Evolutionary conservation across 2,329 filamentous ascomycete species (phyloP).

Genomic region (Fusarium oxysporum): DNA sequence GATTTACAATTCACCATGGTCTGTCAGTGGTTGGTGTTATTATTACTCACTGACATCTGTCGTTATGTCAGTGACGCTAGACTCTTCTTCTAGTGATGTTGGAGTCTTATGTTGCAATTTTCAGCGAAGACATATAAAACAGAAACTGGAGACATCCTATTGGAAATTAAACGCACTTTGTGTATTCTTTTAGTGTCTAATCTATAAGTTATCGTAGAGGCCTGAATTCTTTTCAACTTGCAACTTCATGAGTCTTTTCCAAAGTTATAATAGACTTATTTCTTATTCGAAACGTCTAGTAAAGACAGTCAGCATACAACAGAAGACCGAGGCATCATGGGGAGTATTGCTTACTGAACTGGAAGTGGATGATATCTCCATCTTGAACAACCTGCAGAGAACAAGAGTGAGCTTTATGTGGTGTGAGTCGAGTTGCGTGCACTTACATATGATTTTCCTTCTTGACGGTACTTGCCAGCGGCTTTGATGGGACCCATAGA

Average conservation of each 20-base stretch:
- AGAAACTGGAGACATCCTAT: too few species aligned
- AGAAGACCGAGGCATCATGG: accelerated
- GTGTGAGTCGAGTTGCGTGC: background rate
- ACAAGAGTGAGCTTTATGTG: slow-evolving; percentile 34
- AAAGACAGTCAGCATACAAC: background rate
- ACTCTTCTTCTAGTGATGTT: too few species aligned
- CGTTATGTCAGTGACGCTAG: too few species aligned
- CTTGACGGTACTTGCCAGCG: slow-evolving; percentile 58
- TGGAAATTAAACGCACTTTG: too few species aligned
- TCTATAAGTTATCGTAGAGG: too few species aligned
- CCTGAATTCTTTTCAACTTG: background rate
- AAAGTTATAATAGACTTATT: slow-evolving; percentile 4
- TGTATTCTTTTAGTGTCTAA: background rate
- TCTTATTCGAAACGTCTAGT: slow-evolving; percentile 40
- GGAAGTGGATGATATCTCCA: slow-evolving; percentile 58
- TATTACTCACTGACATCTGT: too few species aligned
- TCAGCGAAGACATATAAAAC: too few species aligned
- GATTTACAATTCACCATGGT: too few species aligned
- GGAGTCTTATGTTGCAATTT: too few species aligned
- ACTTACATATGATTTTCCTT: slow-evolving; percentile 57
- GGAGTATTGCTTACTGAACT: slow-evolving; percentile 52
- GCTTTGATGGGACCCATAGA: slow-evolving; percentile 60
- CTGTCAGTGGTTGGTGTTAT: too few species aligned
- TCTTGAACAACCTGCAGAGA: slow-evolving; percentile 53
- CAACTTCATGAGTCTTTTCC: accelerated